These are phyloP conservation scores for Neonothopanus nambi DNA, from an alignment of 1,284 basidiomycete genomes.

Conservation along the genomic window DNA sequence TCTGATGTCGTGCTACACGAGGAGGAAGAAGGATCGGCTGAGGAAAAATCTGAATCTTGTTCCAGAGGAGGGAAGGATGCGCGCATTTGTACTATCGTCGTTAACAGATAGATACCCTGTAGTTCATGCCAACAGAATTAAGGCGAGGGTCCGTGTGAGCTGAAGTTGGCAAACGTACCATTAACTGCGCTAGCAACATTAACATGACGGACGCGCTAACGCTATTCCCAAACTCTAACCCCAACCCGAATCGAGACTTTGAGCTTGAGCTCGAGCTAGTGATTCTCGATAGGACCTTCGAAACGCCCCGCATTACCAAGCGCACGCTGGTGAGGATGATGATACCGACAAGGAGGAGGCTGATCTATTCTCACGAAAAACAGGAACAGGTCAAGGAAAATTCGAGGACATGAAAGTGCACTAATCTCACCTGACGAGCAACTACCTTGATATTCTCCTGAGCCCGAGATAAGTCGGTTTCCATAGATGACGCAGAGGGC, in stretches of 20 bases:
- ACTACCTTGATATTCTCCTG: slow-evolving; percentile 37
- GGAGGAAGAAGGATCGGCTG: not conserved
- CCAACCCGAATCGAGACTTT: too few relatives aligned
- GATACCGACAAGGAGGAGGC: slow-evolving; percentile 66
- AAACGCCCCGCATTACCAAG: slow-evolving; percentile 64
- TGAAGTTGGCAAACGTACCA: slow-evolving; percentile 47
- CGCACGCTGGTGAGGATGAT: slow-evolving; percentile 74
- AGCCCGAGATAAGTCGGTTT: not conserved
- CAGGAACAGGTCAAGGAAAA: too few relatives aligned
- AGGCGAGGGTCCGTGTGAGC: not conserved
- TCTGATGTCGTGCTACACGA: not conserved
- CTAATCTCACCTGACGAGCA: slow-evolving; percentile 34
- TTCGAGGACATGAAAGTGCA: too few relatives aligned
- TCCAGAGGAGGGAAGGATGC: slow-evolving; percentile 66
- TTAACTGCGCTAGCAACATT: slow-evolving; percentile 72
- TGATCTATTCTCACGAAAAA: slow-evolving; percentile 45
- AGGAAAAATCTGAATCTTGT: not conserved
- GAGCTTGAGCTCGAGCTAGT: not conserved
- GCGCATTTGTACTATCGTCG: slow-evolving; percentile 75
- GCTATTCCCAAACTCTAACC: slow-evolving; percentile 44
- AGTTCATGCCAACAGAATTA: not conserved
- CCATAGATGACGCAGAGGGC: too few relatives aligned
- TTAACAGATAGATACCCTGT: slow-evolving; percentile 76
- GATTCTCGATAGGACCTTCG: slow-evolving; percentile 41
- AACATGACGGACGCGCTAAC: slow-evolving; percentile 72